Conservation (phyloP, 148 eudicot genomes). For the Tetragonia tetragonoides region DNA sequence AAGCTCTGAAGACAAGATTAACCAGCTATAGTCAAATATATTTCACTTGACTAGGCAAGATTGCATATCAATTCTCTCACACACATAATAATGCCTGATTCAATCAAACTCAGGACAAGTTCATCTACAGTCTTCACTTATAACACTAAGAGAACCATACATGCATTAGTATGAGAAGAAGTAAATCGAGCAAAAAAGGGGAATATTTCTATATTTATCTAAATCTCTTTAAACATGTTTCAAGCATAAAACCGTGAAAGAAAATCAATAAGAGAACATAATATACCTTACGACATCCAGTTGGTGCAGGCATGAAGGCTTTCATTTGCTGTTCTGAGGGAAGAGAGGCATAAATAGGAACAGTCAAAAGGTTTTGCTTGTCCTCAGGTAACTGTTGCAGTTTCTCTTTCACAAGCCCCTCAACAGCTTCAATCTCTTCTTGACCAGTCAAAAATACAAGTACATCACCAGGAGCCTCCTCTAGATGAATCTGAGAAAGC, state of each 20-base stretch:
- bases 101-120: conserved; percentile 1
- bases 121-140: neutral
- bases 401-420: conserved; percentile 69
- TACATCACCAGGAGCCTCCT: conserved; percentile 87
- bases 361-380: conserved; percentile 48
- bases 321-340: conserved; percentile 95
- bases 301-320: conserved; percentile 70
- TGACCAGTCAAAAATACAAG: conserved; percentile 98
- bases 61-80: neutral
- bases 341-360: conserved; percentile 81
- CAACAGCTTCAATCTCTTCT: conserved; percentile 96
- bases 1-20: neutral
- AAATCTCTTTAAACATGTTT: neutral
- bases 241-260: neutral
- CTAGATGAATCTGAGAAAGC: conserved; percentile 66
- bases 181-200: neutral
- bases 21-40: neutral
- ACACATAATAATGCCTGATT: neutral
- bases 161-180: neutral
- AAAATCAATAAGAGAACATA: conserved; percentile 1
- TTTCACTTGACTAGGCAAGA: neutral
- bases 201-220: neutral
- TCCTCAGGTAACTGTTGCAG: conserved; percentile 60
- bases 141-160: neutral
- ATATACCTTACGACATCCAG: conserved; percentile 86